Evolutionary conservation across 2,329 filamentous ascomycete genomes (phyloP), one percentile per base, ranked within the genome.

Genomic region (Rutstroemia sp.): DNA sequence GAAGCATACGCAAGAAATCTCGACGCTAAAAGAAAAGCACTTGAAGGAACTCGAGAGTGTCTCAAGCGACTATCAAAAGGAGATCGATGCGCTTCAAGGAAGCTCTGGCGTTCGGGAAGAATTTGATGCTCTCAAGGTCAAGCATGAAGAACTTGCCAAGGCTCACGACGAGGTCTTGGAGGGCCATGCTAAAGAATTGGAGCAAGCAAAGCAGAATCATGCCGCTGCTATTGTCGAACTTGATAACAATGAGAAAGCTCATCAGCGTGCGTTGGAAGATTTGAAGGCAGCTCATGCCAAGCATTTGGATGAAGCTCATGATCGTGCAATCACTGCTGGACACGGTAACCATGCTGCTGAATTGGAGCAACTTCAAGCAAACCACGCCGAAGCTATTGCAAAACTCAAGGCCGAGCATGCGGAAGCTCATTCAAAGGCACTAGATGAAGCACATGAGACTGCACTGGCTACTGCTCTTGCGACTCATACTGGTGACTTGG

Each of bases 31-130:
- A 21, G 55, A 57, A 49, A 76, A 79, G 41, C 80, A 86, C 64
- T 75, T 80, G 58, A 75, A 78, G 61, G 79, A 82, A 65, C 74
- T 86, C 61, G 75, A 79, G 67, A 77, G 76, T 58, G 69, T 86
- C 54, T 81, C 81, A 1, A 73, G 79, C 60, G 82, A 85, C 61
- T 84, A 83, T 61, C 79, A 85, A 66, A 75, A 77, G n/a, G 82
- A 86, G 67, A 84, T 86, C 54, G 82, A 85, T 64, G 78, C 78
- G 57, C 76, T 85, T 16, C 77, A 78, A 56, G 82, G 81, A 21
- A 81, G 86, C 60, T 81, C 82, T 14, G 80, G 80, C 67, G 83
- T 83, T 70, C 84, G 83, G 72, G 78, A 79, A 61, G 81, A 84
- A 69, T 85, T 80, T 59, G 76, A 83, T 57, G 79, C 81, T 39